Evolutionary conservation across 2,329 filamentous ascomycete genomes (phyloP).

Genomic region (Xylariaceae sp.): DNA sequence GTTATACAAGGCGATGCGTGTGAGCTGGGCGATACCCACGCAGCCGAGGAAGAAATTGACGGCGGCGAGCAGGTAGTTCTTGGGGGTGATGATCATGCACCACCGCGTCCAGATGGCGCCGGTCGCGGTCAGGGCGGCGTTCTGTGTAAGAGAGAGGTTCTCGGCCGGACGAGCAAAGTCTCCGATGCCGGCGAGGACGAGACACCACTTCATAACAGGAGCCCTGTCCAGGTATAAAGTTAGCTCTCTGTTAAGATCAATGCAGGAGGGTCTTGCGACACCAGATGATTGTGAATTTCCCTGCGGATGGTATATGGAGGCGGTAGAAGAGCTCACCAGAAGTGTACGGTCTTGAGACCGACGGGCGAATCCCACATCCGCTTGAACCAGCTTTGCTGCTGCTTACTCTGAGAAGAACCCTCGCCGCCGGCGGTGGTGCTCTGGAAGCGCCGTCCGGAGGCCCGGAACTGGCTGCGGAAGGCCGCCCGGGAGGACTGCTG

Average conservation of each 20-base stretch:
- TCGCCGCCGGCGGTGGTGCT: constrained; percentile 50
- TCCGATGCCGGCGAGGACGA: constrained; percentile 86
- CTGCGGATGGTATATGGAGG: not conserved
- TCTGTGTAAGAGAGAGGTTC: constrained; percentile 89
- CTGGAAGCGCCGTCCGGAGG: constrained; percentile 60
- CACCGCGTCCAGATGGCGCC: constrained; percentile 97
- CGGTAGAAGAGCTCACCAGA: constrained; percentile 62
- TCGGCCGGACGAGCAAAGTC: constrained; percentile 89
- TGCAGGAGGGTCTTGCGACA: too few relatives aligned
- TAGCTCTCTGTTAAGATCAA: too few relatives aligned
- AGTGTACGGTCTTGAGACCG: constrained; percentile 91
- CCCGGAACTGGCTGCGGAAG: constrained; percentile 39
- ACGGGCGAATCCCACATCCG: constrained; percentile 79
- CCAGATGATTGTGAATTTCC: too few relatives aligned
- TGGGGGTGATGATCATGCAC: constrained; percentile 95
- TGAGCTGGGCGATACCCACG: constrained; percentile 77
- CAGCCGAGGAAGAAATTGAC: constrained; percentile 97
- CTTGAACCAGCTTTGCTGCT: constrained; percentile 57
- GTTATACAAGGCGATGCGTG: constrained; percentile 67
- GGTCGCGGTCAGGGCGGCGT: constrained; percentile 81
- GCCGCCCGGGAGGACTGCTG: constrained; percentile 48
- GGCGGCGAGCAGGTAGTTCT: constrained; percentile 87
- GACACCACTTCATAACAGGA: constrained; percentile 94
- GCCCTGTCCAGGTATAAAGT: constrained; percentile 62
- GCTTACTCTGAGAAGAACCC: constrained; percentile 33